Base-by-base conservation (phyloP, 768 basidiomycete genomes). In the Tubosaeta sp. region DNA sequence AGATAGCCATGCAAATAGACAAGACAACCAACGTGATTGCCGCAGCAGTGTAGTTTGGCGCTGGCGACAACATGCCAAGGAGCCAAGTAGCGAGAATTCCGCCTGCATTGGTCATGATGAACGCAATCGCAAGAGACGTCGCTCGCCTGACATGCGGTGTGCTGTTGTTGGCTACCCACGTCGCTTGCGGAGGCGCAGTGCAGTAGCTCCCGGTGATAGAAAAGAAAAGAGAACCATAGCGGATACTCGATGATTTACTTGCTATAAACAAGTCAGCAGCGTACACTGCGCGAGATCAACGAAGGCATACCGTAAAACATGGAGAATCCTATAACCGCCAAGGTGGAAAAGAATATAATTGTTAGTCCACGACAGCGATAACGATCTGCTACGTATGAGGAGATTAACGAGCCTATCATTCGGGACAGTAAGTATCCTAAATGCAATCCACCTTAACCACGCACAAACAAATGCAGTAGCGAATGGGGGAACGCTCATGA, bases 41-140 rank as follows among this genome's bases (percentile, higher is more conserved):
- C 0, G 78, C 82, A 47, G 70, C 71, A 2, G 61, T 73, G 59
- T 83, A 84, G 13, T 69, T 54, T 9, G 81, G 82, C 2, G 76
- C 67, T 1, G 74, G 67, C 3, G 78, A 80, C 13, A 83, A 61
- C 4, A 64, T 55, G 11, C 80, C 81, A 27, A 83, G 62, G 9
- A 82, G 73, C 82, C 82, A 84, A 0, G 80, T 84, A 1, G 76
- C 73, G 30, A 84, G 75, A 42, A 85, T 82, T 2, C 81, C 81
- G 11, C 82, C 81, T 0, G 73, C 68, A 59, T 83, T 84, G 21
- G 78, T 78, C 72, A 78, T 72, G 56, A 79, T 78, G 54, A 81
- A 79, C 1, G 75, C 74, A 22, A 83, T 72, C 16, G 82, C 82
- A 45, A 84, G 72, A 30, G 77, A 70, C 1, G 82, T 82, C 1